These are phyloP conservation scores for Castanospermum australe DNA, from an alignment of 306 rosid species.

Conservation along the genomic window DNA sequence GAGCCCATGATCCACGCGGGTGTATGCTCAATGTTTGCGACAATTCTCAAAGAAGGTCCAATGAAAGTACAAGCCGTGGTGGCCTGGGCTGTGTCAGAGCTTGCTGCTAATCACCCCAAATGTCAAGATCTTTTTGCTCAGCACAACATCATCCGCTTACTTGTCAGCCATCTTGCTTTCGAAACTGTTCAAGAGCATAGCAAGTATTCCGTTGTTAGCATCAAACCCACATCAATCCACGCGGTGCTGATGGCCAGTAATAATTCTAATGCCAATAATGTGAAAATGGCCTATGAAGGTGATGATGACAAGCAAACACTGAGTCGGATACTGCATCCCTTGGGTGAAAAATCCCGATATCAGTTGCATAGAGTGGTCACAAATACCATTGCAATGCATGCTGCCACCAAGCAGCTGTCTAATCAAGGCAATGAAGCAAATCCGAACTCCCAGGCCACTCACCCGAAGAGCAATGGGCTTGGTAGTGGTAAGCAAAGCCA, in stretches of 20 bases:
- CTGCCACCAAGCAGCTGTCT: constrained; percentile 27
- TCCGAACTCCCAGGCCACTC: constrained; percentile 10
- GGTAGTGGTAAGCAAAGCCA: constrained; percentile 45
- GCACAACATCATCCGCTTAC: constrained; percentile 70
- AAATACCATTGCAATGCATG: constrained; percentile 57
- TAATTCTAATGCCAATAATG: background rate
- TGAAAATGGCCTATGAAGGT: constrained; percentile 13
- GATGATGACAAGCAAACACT: constrained; percentile 33
- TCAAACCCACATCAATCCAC: constrained; percentile 71
- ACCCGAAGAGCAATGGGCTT: constrained; percentile 20
- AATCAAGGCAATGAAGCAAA: constrained; percentile 22
- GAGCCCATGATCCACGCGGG: constrained; percentile 71
- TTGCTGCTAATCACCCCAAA: constrained; percentile 59
- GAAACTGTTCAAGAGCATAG: constrained; percentile 90
- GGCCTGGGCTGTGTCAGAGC: constrained; percentile 84
- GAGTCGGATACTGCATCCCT: constrained; percentile 47
- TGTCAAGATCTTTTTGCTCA: constrained; percentile 90
- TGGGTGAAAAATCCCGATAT: constrained; percentile 48
- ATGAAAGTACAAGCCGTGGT: constrained; percentile 78
- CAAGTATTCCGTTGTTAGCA: constrained; percentile 62
- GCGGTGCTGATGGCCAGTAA: constrained; percentile 69
- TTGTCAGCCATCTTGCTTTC: constrained; percentile 87
- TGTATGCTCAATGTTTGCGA: constrained; percentile 66
- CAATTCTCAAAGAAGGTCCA: constrained; percentile 76
- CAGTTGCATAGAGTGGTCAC: constrained; percentile 66